Evolutionary conservation across 495 filamentous ascomycete genomes (phyloP).

Genomic region (Aspergillus wentii): DNA sequence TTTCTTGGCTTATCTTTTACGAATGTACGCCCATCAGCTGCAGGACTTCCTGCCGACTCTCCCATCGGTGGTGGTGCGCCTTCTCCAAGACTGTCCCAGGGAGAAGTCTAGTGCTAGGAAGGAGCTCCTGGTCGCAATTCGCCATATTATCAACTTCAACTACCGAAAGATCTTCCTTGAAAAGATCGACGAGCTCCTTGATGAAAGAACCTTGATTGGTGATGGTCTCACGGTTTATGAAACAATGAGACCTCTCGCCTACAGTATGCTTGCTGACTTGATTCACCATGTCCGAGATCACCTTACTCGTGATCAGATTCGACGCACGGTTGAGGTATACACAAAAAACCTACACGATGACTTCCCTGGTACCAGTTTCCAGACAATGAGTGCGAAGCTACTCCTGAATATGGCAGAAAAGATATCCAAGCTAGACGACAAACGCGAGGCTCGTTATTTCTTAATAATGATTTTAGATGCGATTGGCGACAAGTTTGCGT

Average conservation of each 20-base stretch:
- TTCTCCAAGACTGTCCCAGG: slow-evolving; percentile 89
- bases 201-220: slow-evolving; percentile 88
- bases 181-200: slow-evolving; percentile 92
- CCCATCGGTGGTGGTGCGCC: slow-evolving; percentile 84
- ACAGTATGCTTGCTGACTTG: slow-evolving; percentile 96
- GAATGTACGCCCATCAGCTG: slow-evolving; percentile 82
- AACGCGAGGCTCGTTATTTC: slow-evolving; percentile 90
- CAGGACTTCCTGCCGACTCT: slow-evolving; percentile 84
- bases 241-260: slow-evolving; percentile 90
- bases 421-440: slow-evolving; percentile 86
- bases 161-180: slow-evolving; percentile 91
- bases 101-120: slow-evolving; percentile 92
- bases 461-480: slow-evolving; percentile 96
- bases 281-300: slow-evolving; percentile 95
- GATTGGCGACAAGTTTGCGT: slow-evolving; percentile 95
- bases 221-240: slow-evolving; percentile 97
- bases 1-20: slow-evolving; percentile 89
- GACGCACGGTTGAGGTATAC: slow-evolving; percentile 92
- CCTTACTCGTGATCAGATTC: slow-evolving; percentile 80
- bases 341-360: slow-evolving; percentile 94
- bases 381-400: slow-evolving; percentile 98
- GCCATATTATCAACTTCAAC: slow-evolving; percentile 99
- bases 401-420: slow-evolving; percentile 96
- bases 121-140: slow-evolving; percentile 91
- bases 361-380: slow-evolving; percentile 96